Percentiles rank a stretch among this genome's conserved stretches.
These are phyloP conservation scores for Arthrobotrys entomopaga DNA, from an alignment of 2,329 filamentous ascomycete species.

Conservation along the genomic window DNA sequence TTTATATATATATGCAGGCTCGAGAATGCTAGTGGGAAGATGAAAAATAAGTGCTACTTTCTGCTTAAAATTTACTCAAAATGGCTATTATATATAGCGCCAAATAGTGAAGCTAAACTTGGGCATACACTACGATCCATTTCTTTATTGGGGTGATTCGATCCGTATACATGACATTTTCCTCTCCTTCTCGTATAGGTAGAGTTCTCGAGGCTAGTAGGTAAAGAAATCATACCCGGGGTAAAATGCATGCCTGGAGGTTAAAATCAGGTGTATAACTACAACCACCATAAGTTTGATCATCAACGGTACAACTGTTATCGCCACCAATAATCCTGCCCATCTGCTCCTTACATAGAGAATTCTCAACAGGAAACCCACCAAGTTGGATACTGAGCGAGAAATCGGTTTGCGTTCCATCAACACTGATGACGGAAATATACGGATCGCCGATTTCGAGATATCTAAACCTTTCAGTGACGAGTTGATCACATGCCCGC, in stretches of 20 bases:
- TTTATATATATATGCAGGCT: too few relatives aligned
- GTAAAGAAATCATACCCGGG: not conserved
- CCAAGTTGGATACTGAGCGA: slow-evolving; percentile 6
- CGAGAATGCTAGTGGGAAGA: too few relatives aligned
- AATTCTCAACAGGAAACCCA: slow-evolving; percentile 6
- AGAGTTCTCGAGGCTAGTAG: too few relatives aligned
- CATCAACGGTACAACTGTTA: not conserved
- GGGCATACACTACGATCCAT: too few relatives aligned
- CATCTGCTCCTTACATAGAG: slow-evolving; percentile 6
- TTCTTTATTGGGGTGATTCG: too few relatives aligned
- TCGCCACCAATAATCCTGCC: slow-evolving; percentile 8
- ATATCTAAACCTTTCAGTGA: not conserved
- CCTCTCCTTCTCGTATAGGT: too few relatives aligned
- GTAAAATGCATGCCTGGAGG: slow-evolving; percentile 1
- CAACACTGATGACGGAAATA: not conserved
- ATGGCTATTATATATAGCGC: too few relatives aligned
- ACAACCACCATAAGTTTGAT: slow-evolving; percentile 3
- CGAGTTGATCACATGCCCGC: slow-evolving; percentile 4
- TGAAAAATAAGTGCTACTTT: too few relatives aligned
- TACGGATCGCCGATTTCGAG: not conserved
- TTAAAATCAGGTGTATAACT: not conserved
- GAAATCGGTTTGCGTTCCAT: slow-evolving; percentile 6
- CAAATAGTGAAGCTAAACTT: too few relatives aligned
- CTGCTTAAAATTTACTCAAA: too few relatives aligned
- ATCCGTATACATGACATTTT: too few relatives aligned